Conservation (phyloP, 305 asterid species). For the Solanum chacoense region DNA sequence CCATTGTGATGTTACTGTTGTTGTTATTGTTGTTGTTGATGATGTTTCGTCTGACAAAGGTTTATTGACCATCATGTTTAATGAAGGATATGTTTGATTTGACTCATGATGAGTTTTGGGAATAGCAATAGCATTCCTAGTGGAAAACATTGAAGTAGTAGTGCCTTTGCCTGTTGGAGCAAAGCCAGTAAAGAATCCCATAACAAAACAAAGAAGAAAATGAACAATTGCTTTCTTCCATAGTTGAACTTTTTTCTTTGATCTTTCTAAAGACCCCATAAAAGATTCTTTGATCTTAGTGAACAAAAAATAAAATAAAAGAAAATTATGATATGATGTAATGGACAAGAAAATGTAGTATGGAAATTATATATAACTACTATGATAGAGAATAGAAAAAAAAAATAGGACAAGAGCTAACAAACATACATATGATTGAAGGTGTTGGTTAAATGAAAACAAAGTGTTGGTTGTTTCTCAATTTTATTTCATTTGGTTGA, state of each 20-base stretch:
- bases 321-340: background rate
- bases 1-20: background rate
- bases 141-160: conserved; percentile 21
- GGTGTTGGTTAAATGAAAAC: background rate
- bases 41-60: conserved; percentile 22
- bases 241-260: conserved; percentile 55
- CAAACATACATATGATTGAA: conserved; percentile 3
- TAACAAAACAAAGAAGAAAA: conserved; percentile 59
- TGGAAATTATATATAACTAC: background rate
- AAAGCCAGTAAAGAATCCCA: conserved; percentile 89
- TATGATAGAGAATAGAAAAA: background rate
- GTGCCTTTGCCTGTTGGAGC: conserved; percentile 42
- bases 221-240: conserved; percentile 78
- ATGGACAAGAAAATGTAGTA: background rate
- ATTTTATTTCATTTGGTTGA: conserved; percentile 5
- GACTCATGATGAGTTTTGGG: background rate
- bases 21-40: background rate
- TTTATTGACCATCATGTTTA: conserved; percentile 10
- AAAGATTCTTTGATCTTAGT: background rate
- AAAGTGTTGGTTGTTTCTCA: background rate
- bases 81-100: conserved; percentile 22
- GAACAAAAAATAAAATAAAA: background rate
- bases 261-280: conserved; percentile 66
- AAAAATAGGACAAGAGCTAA: conserved; percentile 19
- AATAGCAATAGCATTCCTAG: background rate